Base-by-base conservation (phyloP, 2,329 filamentous ascomycete genomes). In the Trichoderma breve region DNA sequence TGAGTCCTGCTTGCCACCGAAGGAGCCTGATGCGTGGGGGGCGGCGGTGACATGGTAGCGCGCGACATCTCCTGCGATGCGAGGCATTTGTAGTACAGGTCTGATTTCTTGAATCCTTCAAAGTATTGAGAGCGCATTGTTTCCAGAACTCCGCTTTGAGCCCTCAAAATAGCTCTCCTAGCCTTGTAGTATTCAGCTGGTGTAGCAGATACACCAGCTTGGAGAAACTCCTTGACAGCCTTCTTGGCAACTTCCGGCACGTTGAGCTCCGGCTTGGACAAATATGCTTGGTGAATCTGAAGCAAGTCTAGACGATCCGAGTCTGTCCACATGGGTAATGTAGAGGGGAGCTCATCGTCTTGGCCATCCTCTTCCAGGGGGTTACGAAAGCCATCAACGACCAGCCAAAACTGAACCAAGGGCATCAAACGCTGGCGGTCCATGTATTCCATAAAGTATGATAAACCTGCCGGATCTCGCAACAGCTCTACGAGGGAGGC, bases 361-460 rank as follows among this genome's bases (percentile, higher is more conserved):
- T 78, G 78, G 43, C 91, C 91, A 77, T 89, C 87, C 74, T 95
- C 93, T 81, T 99, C 96, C 3, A 99, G 84, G 0, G 96, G 97
- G 76, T 97, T 97, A 55, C 97, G 92, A 76, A 98, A 94, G 0
- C 96, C 95, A 82, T 99, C 96, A 6, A 98, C 96, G 3, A 98
- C 96, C 53, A 99, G 91, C 94, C 95, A 99, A 81, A 98, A 99
- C 78, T 99, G 96, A 6, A 99, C 95, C 61, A 98, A 84, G 15
- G 92, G 88, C 91, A 98, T 95, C 30, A 95, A 86, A 18, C 88
- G 87, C 79, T 95, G 92, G 55, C 96, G 91, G 80, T 99, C 96
- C 96, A 99, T 99, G 78, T 94, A 98, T 80, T 99, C 96, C 96
- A 99, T 99, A 83, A 99, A 98, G 80, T 97, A 99, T 3, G 96